Evolutionary conservation across 202 grass and related monocot genomes (phyloP), one percentile per base, ranked within the genome.

Genomic region (Panicum hallii): DNA sequence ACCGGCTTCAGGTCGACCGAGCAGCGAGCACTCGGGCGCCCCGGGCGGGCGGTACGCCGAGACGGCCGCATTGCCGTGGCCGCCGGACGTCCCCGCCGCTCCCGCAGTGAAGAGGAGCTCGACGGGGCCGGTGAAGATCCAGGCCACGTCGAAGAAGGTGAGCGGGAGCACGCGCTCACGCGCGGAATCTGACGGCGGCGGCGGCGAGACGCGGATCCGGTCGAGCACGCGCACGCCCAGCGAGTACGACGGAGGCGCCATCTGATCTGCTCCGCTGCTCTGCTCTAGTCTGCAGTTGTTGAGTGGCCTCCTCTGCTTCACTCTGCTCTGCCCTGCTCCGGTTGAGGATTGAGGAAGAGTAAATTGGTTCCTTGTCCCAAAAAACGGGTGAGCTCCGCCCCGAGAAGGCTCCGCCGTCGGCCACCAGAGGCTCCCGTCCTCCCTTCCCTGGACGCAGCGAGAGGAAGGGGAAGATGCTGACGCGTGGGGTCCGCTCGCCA

Each of bases 1-100:
- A 26, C 26, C 26, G 26, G 26, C 87, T 94, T 91, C 62, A 94
- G 83, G 76, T 94, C 92, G 4, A 94, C 92, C 34, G 92, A 83
- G 26, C 26, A 26, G 26, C 26, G 26, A 26, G 84, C 84, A 87
- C 79, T 86, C 76, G 8, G 79, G 16, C 73, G 52, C 12, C 79
- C 80, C 78, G 11, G 79, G 19, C 79, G 66, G 30, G 74, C 84
- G 13, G 74, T 62, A 7, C 20, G 42, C 16, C 61, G 23, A 19
- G n/a, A 9, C 61, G 50, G 3, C 45, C 0, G 52, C 67, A 60
- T 47, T 23, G 54, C 17, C 67, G 67, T 72, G 53, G 15, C 80
- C 32, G 32, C 61, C 70, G 0, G 56, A 83, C 30, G 63, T 26
- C 23, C 28, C 72, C 2, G 55, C 52, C 0, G 56, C 74, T 19